Conservation (phyloP, 805 yeast species). For the Ascoidea asiatica region DNA sequence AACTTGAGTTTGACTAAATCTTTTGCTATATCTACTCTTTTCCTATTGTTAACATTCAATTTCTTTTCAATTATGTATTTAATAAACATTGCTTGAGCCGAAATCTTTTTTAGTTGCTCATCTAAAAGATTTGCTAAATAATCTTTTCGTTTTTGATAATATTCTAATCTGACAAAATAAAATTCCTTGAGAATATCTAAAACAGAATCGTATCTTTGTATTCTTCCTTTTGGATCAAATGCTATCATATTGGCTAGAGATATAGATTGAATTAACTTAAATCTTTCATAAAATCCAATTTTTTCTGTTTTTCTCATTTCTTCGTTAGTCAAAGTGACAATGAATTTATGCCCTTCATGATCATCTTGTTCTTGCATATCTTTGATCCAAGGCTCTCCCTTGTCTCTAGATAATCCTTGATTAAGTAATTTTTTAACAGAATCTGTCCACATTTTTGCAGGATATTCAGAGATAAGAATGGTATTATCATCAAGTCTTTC, state of each 20-base stretch:
- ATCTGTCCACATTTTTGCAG: constrained; percentile 86
- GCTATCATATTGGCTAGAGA: constrained; percentile 87
- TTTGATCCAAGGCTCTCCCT: constrained; percentile 79
- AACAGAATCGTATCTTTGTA: constrained; percentile 65
- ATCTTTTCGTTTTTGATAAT: constrained; percentile 85
- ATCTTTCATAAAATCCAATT: constrained; percentile 73
- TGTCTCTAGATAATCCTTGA: constrained; percentile 62
- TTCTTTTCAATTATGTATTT: constrained; percentile 75
- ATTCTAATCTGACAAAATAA: constrained; percentile 76
- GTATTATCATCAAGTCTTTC: constrained; percentile 71
- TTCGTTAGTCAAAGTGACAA: constrained; percentile 56
- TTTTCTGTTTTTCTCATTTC: constrained; percentile 72
- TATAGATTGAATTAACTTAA: constrained; percentile 59
- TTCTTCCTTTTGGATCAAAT: constrained; percentile 79
- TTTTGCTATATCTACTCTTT: constrained; percentile 46
- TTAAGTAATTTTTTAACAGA: constrained; percentile 76
- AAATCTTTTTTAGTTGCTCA: constrained; percentile 59
- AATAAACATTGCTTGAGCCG: constrained; percentile 82
- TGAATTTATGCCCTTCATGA: constrained; percentile 54
- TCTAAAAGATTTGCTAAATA: constrained; percentile 53
- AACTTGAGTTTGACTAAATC: constrained; percentile 54
- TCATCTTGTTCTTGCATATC: constrained; percentile 94
- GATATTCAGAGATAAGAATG: constrained; percentile 82
- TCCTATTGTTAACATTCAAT: constrained; percentile 61
- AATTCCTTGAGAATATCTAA: constrained; percentile 75